A percentile compares a stretch with the other conserved stretches of the same genome.
Conservation (phyloP, 2,329 filamentous ascomycete species). For the Sphaerulina vaccinii region DNA sequence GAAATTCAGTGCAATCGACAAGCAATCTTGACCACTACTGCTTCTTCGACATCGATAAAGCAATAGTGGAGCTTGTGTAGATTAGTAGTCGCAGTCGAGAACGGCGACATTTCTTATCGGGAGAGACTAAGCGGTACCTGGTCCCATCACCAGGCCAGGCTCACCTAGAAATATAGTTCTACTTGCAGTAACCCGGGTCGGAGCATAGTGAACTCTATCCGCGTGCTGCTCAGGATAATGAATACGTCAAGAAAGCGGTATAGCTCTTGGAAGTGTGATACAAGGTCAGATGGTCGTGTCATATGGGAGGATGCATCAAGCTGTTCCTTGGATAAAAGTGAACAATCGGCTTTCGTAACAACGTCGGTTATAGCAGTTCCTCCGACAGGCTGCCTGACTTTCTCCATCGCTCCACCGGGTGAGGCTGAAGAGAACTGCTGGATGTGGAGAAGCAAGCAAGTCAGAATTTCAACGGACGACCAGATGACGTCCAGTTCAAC, state of each 20-base stretch:
- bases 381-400: too few species aligned
- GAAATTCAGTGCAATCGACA: constrained; percentile 4
- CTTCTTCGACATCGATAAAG: constrained; percentile 7
- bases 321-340: neutral
- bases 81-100: neutral
- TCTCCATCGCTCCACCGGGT: too few species aligned
- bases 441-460: too few species aligned
- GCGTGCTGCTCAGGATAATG: neutral
- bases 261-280: neutral
- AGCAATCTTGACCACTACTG: too few species aligned
- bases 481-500: too few species aligned
- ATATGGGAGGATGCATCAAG: neutral
- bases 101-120: neutral
- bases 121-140: neutral
- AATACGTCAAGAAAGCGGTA: neutral
- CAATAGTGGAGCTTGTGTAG: constrained; percentile 3
- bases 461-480: too few species aligned
- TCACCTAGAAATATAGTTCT: too few species aligned
- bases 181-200: too few species aligned
- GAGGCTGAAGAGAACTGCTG: too few species aligned
- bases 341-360: neutral
- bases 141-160: neutral
- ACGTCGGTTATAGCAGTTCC: neutral
- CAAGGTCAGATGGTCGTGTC: neutral
- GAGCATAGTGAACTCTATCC: neutral